Evolutionary conservation across 352 stramenopile genomes (phyloP).

Genomic region (Globisporangium carolinianum): DNA sequence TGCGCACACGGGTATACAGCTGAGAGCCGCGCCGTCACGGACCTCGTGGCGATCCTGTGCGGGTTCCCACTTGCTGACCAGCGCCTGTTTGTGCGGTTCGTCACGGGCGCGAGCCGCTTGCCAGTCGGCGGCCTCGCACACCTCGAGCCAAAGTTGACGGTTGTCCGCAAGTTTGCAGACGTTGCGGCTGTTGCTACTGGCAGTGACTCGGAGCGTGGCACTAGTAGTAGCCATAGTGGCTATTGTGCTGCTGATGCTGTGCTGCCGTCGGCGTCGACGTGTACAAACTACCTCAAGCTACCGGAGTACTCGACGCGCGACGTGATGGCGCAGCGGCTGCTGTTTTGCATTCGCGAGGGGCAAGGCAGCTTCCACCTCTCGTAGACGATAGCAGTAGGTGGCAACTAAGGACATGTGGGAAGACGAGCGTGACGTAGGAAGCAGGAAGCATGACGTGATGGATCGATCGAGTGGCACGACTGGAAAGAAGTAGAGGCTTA

Average conservation of each 20-base stretch:
- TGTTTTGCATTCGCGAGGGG: slow-evolving; percentile 83
- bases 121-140: slow-evolving; percentile 74
- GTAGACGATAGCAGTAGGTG: slow-evolving; percentile 11
- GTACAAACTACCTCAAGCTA: slow-evolving; percentile 89
- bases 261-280: slow-evolving; percentile 84
- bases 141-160: slow-evolving; percentile 83
- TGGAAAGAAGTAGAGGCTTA: too few species aligned
- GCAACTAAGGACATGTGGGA: not conserved
- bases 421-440: too few species aligned
- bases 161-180: slow-evolving; percentile 75
- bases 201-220: slow-evolving; percentile 11
- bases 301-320: slow-evolving; percentile 84
- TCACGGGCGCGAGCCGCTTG: slow-evolving; percentile 84
- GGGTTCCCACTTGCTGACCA: slow-evolving; percentile 63
- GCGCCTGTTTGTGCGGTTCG: slow-evolving; percentile 83
- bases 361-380: slow-evolving; percentile 84
- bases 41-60: slow-evolving; percentile 74
- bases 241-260: slow-evolving; percentile 31
- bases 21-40: slow-evolving; percentile 52
- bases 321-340: slow-evolving; percentile 57
- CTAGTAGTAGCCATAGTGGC: slow-evolving; percentile 1
- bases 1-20: slow-evolving; percentile 81
- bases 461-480: too few species aligned
- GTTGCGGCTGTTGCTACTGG: not conserved
- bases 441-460: too few species aligned